Evolutionary conservation across 2,329 filamentous ascomycete species (phyloP).

Genomic region (Esteya vermicola): DNA sequence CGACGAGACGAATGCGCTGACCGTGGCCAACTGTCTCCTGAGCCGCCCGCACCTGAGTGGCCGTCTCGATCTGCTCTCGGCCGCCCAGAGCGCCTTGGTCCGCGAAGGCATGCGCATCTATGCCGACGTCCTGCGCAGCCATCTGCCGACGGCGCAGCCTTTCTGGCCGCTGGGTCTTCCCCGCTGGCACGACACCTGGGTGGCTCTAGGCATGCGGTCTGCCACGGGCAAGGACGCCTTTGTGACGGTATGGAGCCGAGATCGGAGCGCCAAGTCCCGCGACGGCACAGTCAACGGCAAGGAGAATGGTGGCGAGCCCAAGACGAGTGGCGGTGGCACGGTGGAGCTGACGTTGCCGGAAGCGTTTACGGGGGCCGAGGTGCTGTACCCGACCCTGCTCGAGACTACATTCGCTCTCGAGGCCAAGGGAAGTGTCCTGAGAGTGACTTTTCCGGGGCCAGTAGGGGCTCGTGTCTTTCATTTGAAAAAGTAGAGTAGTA

Average conservation of each 20-base stretch:
- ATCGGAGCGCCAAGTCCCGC: too few species aligned
- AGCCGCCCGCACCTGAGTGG: conserved; percentile 19
- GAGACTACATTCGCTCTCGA: not conserved
- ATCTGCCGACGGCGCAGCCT: conserved; percentile 11
- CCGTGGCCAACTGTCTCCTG: conserved; percentile 19
- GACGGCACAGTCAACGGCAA: too few species aligned
- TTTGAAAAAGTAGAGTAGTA: not conserved
- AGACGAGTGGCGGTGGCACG: not conserved
- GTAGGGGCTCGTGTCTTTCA: conserved; percentile 1
- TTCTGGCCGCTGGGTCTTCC: conserved; percentile 21
- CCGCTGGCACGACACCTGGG: conserved; percentile 18
- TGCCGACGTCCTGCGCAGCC: conserved; percentile 10
- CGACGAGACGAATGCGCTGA: conserved; percentile 20
- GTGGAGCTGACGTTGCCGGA: not conserved
- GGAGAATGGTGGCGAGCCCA: too few species aligned
- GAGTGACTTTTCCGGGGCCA: not conserved
- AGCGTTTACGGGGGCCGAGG: not conserved
- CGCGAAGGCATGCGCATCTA: conserved; percentile 18
- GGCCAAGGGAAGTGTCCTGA: not conserved
- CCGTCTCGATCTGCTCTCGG: conserved; percentile 13
- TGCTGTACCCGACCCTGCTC: not conserved
- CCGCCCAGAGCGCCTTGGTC: conserved; percentile 14
- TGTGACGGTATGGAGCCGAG: not conserved
- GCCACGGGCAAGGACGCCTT: conserved; percentile 1
- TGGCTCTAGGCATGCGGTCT: conserved; percentile 14